A percentile compares a stretch with the other conserved stretches of the same genome.
These are phyloP conservation scores for Russula sp. DNA, from an alignment of 768 basidiomycete genomes.

Conservation along the genomic window DNA sequence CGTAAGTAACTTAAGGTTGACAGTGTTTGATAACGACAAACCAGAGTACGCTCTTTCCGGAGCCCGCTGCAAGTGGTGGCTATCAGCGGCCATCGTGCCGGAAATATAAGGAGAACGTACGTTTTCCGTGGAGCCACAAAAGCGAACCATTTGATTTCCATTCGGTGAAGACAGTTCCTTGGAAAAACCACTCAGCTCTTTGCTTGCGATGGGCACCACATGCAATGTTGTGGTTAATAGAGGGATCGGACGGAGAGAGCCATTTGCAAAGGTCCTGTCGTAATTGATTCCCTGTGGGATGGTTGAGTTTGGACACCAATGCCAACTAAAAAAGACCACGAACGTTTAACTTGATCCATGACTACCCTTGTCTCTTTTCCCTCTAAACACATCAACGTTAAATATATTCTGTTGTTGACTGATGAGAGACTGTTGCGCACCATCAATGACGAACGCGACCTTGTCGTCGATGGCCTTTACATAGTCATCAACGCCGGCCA, in stretches of 20 bases:
- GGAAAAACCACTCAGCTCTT: background rate
- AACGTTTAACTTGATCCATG: conserved; percentile 1
- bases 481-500: too few species aligned
- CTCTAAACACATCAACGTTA: too few species aligned
- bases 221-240: background rate
- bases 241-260: background rate
- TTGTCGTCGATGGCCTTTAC: too few species aligned
- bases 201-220: background rate
- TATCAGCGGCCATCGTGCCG: background rate
- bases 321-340: background rate
- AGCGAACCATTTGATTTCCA: background rate
- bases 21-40: background rate
- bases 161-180: background rate
- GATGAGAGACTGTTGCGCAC: too few species aligned
- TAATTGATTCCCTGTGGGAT: background rate
- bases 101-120: background rate
- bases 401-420: too few species aligned
- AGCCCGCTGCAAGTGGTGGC: background rate
- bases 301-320: background rate
- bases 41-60: conserved; percentile 4
- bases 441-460: too few species aligned
- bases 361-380: too few species aligned
- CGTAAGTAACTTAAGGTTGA: background rate
- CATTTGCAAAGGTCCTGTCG: background rate
- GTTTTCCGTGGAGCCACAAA: conserved; percentile 6